These are phyloP conservation scores for Fraxinus nigra DNA, from an alignment of 305 asterid genomes.

Conservation along the genomic window DNA sequence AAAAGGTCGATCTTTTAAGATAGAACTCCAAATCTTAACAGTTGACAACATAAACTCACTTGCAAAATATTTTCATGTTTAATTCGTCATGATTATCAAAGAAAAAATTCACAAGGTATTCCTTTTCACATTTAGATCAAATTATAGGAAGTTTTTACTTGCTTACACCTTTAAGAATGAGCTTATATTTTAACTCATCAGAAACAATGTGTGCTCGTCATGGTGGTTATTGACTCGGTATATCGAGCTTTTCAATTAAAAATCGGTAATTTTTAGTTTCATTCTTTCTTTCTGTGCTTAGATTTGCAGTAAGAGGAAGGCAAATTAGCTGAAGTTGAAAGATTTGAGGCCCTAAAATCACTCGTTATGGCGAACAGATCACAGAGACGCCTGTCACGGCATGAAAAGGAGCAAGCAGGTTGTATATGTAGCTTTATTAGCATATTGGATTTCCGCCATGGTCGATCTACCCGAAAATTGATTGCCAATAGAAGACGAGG, in stretches of 20 bases:
- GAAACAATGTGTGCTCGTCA: neutral
- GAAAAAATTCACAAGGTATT: neutral
- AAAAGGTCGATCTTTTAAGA: no score
- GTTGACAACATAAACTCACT: neutral
- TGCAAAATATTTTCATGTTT: neutral
- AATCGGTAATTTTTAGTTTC: neutral
- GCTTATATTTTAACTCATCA: neutral
- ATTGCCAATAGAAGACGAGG: conserved; percentile 39
- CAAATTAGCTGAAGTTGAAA: conserved; percentile 11
- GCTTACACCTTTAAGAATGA: neutral
- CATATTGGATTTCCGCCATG: conserved; percentile 53
- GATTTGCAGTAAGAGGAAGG: conserved; percentile 18
- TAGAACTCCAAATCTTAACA: no score
- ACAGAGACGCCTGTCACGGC: conserved; percentile 30
- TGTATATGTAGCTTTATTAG: conserved; percentile 50
- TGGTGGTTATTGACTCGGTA: neutral
- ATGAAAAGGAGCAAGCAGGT: conserved; percentile 43
- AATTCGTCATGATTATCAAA: neutral
- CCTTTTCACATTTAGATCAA: neutral
- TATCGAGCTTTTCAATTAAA: neutral
- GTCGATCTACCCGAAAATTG: conserved; percentile 43
- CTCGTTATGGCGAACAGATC: conserved; percentile 44
- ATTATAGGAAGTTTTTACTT: neutral
- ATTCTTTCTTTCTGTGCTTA: conserved; percentile 12
- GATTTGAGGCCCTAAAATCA: conserved; percentile 11